Base-by-base conservation (phyloP, 176 grass and related monocot genomes). In the Saccharum spontaneum region DNA sequence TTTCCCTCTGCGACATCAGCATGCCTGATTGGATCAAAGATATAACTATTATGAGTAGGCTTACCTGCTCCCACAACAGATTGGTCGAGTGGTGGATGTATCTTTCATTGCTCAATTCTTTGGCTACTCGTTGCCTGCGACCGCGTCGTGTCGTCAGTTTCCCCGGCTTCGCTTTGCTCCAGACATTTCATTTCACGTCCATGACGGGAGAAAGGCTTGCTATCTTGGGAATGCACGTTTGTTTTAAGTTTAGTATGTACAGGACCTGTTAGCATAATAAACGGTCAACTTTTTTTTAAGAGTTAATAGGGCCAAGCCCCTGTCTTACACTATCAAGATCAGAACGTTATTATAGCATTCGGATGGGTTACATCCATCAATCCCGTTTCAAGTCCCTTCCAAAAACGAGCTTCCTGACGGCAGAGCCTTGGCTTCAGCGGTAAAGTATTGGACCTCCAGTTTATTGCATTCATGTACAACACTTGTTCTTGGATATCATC, bases 51-150 rank as follows among this genome's bases (percentile, higher is more conserved):
- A 3, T 57, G 20, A 16, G 28, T 14, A 20, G 57, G 60, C 73
- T 67, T 54, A 83, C 79, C 88, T 86, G 79, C 80, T 30, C 75
- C 76, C 85, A 73, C 78, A 74, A 48, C 61, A 5, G 59, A 48
- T 40, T 24, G 22, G 44, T 65, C 17, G 63, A 75, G 69, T 84
- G 89, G 80, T 12, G 72, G 72, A 69, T 75, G 67, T 62, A 75
- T 49, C 60, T 83, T 69, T 90, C 69, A 63, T 68, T 13, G 5
- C 49, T 75, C 45, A 6, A 24, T n/a, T 49, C 66, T n/a, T n/a
- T n/a, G 55, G 22, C 22, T 10, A 60, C 22, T 60, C 12, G n/a
- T 61, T 79, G 7, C 28, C 67, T 20, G 37, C 52, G 46, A 72
- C 71, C 48, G 73, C 66, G 38, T 60, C 37, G 57, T 79, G 57